These are phyloP conservation scores for Trebouxia sp. DNA, from an alignment of 139 green algal species.

Conservation along the genomic window DNA sequence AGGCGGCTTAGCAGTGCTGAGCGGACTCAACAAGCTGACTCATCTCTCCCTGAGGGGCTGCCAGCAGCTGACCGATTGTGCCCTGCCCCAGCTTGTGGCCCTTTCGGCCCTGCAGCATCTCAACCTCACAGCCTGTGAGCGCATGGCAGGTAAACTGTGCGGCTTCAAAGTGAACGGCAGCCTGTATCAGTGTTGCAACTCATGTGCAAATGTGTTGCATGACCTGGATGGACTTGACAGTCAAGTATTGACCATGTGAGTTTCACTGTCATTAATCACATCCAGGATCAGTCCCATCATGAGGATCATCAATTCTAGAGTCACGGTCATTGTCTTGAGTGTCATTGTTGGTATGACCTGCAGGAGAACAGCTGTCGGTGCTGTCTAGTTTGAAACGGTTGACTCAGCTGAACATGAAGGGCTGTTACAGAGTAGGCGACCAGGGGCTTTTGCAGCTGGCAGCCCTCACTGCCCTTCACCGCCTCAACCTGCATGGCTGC, in stretches of 20 bases:
- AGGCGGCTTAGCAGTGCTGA: slow-evolving; percentile 36
- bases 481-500: slow-evolving; percentile 51
- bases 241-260: neutral
- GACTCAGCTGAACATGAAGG: slow-evolving; percentile 53
- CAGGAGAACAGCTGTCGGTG: slow-evolving; percentile 29
- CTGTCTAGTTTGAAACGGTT: slow-evolving; percentile 31
- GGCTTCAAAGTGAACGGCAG: neutral
- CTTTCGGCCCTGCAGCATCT: slow-evolving; percentile 38
- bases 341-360: neutral
- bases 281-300: neutral
- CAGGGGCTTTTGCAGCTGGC: slow-evolving; percentile 37
- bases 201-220: neutral
- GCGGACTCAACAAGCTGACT: slow-evolving; percentile 7
- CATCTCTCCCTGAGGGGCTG: slow-evolving; percentile 53
- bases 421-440: slow-evolving; percentile 48
- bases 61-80: slow-evolving; percentile 45
- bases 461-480: slow-evolving; percentile 24
- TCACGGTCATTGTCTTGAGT: neutral
- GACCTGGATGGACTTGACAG: neutral
- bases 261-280: neutral
- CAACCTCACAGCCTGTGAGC: slow-evolving; percentile 54
- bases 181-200: too few relatives aligned
- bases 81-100: slow-evolving; percentile 23
- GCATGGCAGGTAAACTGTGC: slow-evolving; percentile 34
- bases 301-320: neutral